Evolutionary conservation across 352 stramenopile genomes (phyloP), one percentile per base, ranked within the genome.

Genomic region (Pythium aphanidermatum): DNA sequence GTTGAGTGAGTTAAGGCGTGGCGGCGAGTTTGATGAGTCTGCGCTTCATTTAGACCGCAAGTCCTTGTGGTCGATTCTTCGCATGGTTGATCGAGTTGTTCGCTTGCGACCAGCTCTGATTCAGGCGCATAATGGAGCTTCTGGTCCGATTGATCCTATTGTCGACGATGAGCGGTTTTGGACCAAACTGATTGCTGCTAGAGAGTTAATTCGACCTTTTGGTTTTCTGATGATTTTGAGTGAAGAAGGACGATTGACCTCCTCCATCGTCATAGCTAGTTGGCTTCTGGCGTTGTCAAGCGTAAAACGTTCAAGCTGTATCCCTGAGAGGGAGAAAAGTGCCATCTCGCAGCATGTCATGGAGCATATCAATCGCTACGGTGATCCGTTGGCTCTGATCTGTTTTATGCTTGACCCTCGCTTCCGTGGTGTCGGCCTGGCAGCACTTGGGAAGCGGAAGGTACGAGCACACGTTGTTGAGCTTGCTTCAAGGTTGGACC

Each of bases 361-460:
- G n/a, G 37, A 32, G 7, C 50, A 55, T 6, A 48, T 76, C 9
- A 43, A 42, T 3, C 19, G 27, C 14, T 46, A 61, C 27, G 52
- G 46, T 23, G 52, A 65, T 5, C 46, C 51, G 13, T 40, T 71
- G 16, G 45, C 42, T 4, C 31, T 76, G 2, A 55, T 65, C 7
- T 70, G 58, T 28, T 47, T 76, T 2, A 17, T 71, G 16, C 23
- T 76, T 17, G 65, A 76, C 42, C 65, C 65, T 21, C 62, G 60
- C 14, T 55, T 60, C 25, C 55, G 60, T 25, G 62, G 58, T 3
- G 37, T 72, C 5, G 61, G 58, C 2, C 51, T 76, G 20, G 70
- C 55, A n/a, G 46, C 62, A 5, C 28, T 44, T 21, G 65, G 65
- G 2, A 67, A 59, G 41, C 54, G 65, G 5, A 66, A 69, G 26